phyloP scores from a whole-genome alignment of 2,329 filamentous ascomycete genomes.

The Aphanoascus verrucosus region DNA sequence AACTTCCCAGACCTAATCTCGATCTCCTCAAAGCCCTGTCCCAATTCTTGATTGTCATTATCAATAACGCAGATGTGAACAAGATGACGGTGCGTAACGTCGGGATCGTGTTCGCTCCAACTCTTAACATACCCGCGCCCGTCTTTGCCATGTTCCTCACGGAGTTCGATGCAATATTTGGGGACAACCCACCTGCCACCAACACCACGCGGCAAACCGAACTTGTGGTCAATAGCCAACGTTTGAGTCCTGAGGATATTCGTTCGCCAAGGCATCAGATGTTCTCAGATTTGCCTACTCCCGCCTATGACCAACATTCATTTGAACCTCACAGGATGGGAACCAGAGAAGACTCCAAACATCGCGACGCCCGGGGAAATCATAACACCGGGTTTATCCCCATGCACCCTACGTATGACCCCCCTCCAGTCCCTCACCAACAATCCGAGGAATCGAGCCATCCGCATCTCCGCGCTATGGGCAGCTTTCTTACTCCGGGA shows the following conservation, averaged over 20 bases:
- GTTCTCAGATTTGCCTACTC: constrained; percentile 56
- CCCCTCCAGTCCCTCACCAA: constrained; percentile 20
- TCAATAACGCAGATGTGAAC: constrained; percentile 79
- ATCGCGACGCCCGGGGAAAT: constrained; percentile 20
- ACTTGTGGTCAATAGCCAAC: constrained; percentile 28
- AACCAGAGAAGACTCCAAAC: constrained; percentile 20
- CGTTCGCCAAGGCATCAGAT: constrained; percentile 55
- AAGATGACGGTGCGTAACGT: constrained; percentile 99
- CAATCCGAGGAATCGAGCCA: constrained; percentile 16
- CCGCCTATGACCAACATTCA: constrained; percentile 49
- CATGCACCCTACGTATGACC: constrained; percentile 42
- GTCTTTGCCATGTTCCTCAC: constrained; percentile 90
- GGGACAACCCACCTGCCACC: constrained; percentile 8
- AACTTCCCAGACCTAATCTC: constrained; percentile 68
- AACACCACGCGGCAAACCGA: constrained; percentile 25
- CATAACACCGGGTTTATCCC: constrained; percentile 43
- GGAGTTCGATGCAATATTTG: constrained; percentile 76
- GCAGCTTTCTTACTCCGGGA: constrained; percentile 33
- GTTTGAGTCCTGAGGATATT: constrained; percentile 46
- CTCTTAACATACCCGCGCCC: constrained; percentile 87
- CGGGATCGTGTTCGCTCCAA: constrained; percentile 95
- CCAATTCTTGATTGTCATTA: constrained; percentile 80
- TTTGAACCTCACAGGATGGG: constrained; percentile 29
- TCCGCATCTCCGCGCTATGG: constrained; percentile 27
- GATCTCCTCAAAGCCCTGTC: constrained; percentile 75